phyloP scores from a whole-genome alignment of 768 basidiomycete species.

The Saitozyma sp. region DNA sequence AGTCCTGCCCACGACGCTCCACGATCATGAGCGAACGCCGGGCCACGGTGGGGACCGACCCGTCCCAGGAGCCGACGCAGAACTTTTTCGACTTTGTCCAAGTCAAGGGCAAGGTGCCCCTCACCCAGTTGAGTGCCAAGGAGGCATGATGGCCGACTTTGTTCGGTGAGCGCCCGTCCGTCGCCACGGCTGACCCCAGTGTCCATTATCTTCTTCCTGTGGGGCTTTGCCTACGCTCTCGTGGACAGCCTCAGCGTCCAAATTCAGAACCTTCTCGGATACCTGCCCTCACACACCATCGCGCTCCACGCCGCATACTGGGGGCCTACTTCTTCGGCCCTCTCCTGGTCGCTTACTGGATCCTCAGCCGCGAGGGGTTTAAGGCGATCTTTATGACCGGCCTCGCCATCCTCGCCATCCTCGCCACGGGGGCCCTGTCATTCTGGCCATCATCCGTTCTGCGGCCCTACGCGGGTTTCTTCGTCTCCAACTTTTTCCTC shows the following conservation, averaged over 20 bases:
- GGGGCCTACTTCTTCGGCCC: conserved; percentile 44
- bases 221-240: conserved; percentile 50
- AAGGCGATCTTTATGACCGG: conserved; percentile 48
- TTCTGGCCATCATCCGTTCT: conserved; percentile 49
- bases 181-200: conserved; percentile 19
- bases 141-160: conserved; percentile 45
- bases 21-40: neutral
- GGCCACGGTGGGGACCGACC: neutral
- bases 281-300: conserved; percentile 25
- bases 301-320: conserved; percentile 46
- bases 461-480: conserved; percentile 39
- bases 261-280: conserved; percentile 36
- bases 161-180: conserved; percentile 27
- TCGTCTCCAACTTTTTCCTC: conserved; percentile 47
- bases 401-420: conserved; percentile 35
- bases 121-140: conserved; percentile 33
- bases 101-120: conserved; percentile 30
- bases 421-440: conserved; percentile 39
- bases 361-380: conserved; percentile 35
- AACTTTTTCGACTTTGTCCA: conserved; percentile 50
- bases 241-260: conserved; percentile 43
- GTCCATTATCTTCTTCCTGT: conserved; percentile 45
- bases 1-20: neutral
- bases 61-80: conserved; percentile 24
- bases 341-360: conserved; percentile 37